Conservation (phyloP, 2,329 filamentous ascomycete genomes). For the Beauveria varroae region DNA sequence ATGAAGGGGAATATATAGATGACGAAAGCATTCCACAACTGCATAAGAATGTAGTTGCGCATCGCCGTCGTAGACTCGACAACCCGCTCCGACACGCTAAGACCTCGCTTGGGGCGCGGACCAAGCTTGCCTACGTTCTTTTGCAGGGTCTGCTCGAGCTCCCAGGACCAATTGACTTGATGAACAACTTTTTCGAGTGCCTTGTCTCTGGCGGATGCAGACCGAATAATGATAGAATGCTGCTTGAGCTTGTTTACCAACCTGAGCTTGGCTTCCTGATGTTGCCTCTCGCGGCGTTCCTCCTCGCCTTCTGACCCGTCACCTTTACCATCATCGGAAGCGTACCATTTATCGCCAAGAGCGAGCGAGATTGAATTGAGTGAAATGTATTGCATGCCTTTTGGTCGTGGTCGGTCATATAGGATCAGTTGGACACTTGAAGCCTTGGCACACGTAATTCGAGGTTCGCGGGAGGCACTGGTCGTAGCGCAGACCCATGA, state of each 20-base stretch:
- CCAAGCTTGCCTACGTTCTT: conserved; percentile 85
- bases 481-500: conserved; percentile 60
- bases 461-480: conserved; percentile 51
- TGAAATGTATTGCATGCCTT: conserved; percentile 93
- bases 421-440: conserved; percentile 79
- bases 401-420: conserved; percentile 79
- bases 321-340: conserved; percentile 25
- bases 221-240: conserved; percentile 74
- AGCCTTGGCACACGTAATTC: conserved; percentile 63
- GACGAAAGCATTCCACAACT: conserved; percentile 62
- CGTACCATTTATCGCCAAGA: conserved; percentile 61
- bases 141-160: conserved; percentile 77
- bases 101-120: conserved; percentile 68
- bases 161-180: conserved; percentile 93
- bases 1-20: conserved; percentile 73
- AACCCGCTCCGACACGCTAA: conserved; percentile 90
- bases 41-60: conserved; percentile 64
- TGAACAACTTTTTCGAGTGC: conserved; percentile 76
- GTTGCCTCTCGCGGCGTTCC: conserved; percentile 52
- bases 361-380: conserved; percentile 82
- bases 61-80: conserved; percentile 87
- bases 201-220: conserved; percentile 73
- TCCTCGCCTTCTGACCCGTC: conserved; percentile 63
- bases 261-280: conserved; percentile 52
- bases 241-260: conserved; percentile 81